Conservation (phyloP, 805 yeast species). For the Metschnikowia colocasiae region DNA sequence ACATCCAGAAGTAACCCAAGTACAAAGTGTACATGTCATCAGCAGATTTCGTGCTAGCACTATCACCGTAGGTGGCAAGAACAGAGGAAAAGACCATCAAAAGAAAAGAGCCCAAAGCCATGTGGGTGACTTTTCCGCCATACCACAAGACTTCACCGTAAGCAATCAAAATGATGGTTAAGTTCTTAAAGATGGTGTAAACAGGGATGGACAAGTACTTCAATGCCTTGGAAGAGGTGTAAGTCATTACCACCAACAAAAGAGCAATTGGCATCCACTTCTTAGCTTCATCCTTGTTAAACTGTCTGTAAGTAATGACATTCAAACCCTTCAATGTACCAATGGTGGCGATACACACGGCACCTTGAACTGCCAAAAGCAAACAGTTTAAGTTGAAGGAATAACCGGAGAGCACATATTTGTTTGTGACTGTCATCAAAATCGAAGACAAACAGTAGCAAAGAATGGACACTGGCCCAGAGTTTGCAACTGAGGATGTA, state of each 20-base stretch:
- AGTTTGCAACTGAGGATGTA: slow-evolving; percentile 41
- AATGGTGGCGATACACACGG: slow-evolving; percentile 76
- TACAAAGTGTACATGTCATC: slow-evolving; percentile 45
- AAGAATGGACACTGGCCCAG: slow-evolving; percentile 66
- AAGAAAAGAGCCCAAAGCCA: slow-evolving; percentile 84
- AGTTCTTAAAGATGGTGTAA: slow-evolving; percentile 95
- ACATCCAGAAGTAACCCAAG: slow-evolving; percentile 96
- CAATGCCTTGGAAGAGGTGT: slow-evolving; percentile 92
- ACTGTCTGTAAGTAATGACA: slow-evolving; percentile 79
- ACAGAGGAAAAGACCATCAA: slow-evolving; percentile 95
- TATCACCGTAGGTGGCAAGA: slow-evolving; percentile 90
- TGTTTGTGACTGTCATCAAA: slow-evolving; percentile 95
- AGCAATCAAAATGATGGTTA: slow-evolving; percentile 93
- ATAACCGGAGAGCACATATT: slow-evolving; percentile 79
- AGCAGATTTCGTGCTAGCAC: slow-evolving; percentile 37
- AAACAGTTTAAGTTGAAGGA: slow-evolving; percentile 80
- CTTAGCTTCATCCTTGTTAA: slow-evolving; percentile 83
- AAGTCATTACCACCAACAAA: slow-evolving; percentile 87
- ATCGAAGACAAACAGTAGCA: slow-evolving; percentile 92
- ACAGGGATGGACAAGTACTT: slow-evolving; percentile 91
- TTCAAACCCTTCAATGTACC: slow-evolving; percentile 68
- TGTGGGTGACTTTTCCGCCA: slow-evolving; percentile 84
- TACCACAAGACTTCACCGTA: slow-evolving; percentile 98
- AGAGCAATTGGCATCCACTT: slow-evolving; percentile 95
- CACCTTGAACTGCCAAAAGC: slow-evolving; percentile 81